Conservation (phyloP, 208 protist species). For the Porcisia hertigi region DNA sequence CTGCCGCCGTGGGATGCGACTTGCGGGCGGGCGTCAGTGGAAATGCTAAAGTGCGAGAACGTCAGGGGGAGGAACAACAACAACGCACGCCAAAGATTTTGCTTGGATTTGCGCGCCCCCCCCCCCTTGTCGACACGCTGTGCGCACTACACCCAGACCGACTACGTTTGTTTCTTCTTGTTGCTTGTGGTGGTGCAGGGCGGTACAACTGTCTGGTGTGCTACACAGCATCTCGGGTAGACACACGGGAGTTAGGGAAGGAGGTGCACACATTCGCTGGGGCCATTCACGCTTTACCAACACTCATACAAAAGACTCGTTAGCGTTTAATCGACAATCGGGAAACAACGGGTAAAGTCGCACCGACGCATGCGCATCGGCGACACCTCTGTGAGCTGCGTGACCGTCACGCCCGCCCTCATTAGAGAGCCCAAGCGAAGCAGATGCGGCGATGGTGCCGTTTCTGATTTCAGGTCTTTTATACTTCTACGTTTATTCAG, state of each 20-base stretch:
- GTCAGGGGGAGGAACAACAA: background rate
- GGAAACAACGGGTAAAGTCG: background rate
- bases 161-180: background rate
- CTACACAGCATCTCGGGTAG: background rate
- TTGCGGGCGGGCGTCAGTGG: background rate
- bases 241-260: background rate
- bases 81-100: background rate
- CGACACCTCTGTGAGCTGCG: background rate
- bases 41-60: background rate
- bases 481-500: background rate
- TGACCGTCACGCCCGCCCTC: constrained; percentile 2
- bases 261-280: background rate
- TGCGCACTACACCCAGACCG: background rate
- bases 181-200: background rate
- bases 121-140: background rate
- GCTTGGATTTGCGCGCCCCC: background rate
- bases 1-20: background rate
- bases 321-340: constrained; percentile 8
- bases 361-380: background rate
- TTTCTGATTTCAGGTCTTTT: background rate
- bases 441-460: background rate
- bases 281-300: background rate
- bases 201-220: background rate
- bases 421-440: constrained; percentile 4
- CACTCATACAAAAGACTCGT: background rate